These are phyloP conservation scores for Backusella parvicylindrica DNA, from an alignment of 192 early-diverging fungal species.

Conservation along the genomic window DNA sequence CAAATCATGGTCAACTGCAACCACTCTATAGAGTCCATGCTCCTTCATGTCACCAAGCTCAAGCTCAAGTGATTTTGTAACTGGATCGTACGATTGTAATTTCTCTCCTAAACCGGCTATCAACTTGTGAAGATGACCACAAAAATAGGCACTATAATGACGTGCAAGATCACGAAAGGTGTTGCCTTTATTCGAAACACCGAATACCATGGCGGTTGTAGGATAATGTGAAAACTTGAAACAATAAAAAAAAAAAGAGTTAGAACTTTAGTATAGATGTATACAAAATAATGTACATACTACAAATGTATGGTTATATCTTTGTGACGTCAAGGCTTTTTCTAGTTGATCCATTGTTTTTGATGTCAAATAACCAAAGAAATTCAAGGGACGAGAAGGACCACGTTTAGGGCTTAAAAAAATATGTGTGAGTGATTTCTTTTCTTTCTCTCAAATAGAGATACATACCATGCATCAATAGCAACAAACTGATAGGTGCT, in stretches of 20 bases:
- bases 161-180: slow-evolving; percentile 57
- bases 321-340: slow-evolving; percentile 36
- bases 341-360: slow-evolving; percentile 72
- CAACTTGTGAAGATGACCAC: slow-evolving; percentile 79
- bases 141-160: slow-evolving; percentile 73
- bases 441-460: too few relatives aligned
- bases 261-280: neutral
- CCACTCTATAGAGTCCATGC: slow-evolving; percentile 81
- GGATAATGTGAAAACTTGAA: slow-evolving; percentile 72
- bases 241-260: slow-evolving; percentile 1
- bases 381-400: slow-evolving; percentile 80
- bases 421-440: neutral
- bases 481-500: slow-evolving; percentile 75
- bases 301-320: slow-evolving; percentile 66
- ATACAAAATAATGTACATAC: too few relatives aligned
- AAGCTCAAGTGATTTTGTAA: slow-evolving; percentile 68
- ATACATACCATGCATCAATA: slow-evolving; percentile 74
- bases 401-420: slow-evolving; percentile 56
- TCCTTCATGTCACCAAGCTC: slow-evolving; percentile 91
- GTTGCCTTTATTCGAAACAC: slow-evolving; percentile 53
- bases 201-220: slow-evolving; percentile 73
- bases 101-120: slow-evolving; percentile 44
- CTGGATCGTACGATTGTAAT: slow-evolving; percentile 62
- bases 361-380: slow-evolving; percentile 81
- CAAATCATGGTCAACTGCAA: slow-evolving; percentile 84